Percentiles rank a stretch among this genome's conserved stretches.
Conservation (phyloP, 2,329 filamentous ascomycete species). For the Talaromyces sp. region DNA sequence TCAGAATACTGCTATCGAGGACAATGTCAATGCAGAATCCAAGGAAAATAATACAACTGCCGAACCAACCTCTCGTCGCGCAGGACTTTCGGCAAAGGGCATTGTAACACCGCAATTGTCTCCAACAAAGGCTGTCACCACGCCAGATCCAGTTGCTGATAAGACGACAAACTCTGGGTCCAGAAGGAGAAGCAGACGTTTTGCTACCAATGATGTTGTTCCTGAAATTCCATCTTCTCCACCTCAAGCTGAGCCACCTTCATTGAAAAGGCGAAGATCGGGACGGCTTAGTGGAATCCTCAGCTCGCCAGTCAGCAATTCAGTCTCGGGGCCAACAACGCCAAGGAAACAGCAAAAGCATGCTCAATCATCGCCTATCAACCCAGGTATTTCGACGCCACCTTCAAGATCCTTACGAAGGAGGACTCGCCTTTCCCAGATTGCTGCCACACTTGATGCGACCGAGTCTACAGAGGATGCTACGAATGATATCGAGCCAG, state of each 20-base stretch:
- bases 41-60: neutral
- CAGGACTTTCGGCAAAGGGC: neutral
- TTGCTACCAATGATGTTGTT: neutral
- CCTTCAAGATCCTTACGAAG: neutral
- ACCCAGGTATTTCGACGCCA: neutral
- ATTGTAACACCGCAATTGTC: constrained; percentile 9
- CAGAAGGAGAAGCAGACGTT: constrained; percentile 1
- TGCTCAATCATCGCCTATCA: neutral
- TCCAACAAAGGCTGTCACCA: constrained; percentile 5
- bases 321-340: neutral
- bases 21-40: neutral
- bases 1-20: constrained; percentile 1
- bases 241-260: neutral
- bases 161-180: neutral
- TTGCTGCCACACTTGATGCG: neutral
- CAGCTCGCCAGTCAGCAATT: neutral
- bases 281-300: constrained; percentile 11
- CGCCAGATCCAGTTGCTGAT: constrained; percentile 1
- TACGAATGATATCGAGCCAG: neutral
- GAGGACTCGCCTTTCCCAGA: neutral
- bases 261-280: constrained; percentile 11
- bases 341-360: constrained; percentile 1
- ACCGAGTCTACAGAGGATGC: neutral
- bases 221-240: constrained; percentile 3
- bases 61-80: neutral